Conservation (phyloP, 2,329 filamentous ascomycete species). For the Alternaria sp. region DNA sequence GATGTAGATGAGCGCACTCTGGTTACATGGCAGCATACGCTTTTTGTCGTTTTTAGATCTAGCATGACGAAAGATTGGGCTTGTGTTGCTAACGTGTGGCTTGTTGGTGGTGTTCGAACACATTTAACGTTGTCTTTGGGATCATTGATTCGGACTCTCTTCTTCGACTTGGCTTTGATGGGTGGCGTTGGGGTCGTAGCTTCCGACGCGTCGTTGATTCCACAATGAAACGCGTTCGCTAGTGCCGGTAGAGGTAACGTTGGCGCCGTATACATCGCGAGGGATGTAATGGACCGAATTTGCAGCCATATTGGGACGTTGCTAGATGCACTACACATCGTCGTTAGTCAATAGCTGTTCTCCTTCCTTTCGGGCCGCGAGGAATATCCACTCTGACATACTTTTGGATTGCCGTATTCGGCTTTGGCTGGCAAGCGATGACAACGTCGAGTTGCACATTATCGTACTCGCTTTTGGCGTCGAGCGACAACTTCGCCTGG, state of each 20-base stretch:
- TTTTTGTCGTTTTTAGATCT: neutral
- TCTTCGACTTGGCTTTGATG: neutral
- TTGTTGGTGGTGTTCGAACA: neutral
- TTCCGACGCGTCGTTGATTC: neutral
- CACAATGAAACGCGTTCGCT: neutral
- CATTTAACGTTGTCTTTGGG: neutral
- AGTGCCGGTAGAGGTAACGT: neutral
- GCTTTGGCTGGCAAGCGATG: constrained; percentile 14
- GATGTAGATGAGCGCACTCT: neutral
- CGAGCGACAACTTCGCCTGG: constrained; percentile 18
- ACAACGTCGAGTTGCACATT: constrained; percentile 16
- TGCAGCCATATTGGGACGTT: constrained; percentile 18
- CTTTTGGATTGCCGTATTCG: neutral
- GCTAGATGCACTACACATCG: neutral
- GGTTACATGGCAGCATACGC: neutral
- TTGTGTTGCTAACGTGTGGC: neutral
- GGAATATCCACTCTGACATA: neutral
- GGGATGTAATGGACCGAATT: constrained; percentile 10
- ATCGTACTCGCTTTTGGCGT: constrained; percentile 5
- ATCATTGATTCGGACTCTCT: neutral
- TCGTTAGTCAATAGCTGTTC: neutral
- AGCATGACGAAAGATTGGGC: neutral
- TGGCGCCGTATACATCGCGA: neutral
- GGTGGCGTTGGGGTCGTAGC: neutral
- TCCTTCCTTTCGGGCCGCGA: neutral